Percentiles rank a stretch among this genome's conserved stretches.
Evolutionary conservation across 2,329 filamentous ascomycete genomes (phyloP).

Genomic region (Plenodomus biglobosus): DNA sequence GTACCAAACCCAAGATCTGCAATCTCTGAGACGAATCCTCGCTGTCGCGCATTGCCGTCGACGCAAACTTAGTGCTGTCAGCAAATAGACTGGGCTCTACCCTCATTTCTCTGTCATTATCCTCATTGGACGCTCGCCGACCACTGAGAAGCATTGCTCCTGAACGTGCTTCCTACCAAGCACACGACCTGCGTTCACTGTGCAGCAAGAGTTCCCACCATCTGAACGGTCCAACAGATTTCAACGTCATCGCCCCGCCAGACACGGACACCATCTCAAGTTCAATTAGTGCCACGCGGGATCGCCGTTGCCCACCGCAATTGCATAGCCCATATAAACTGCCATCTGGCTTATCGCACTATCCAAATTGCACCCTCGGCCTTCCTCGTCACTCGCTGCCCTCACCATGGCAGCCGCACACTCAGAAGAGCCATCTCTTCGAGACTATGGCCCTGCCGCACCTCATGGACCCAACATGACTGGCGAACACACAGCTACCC

Average conservation of each 20-base stretch:
- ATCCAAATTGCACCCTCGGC: slow-evolving; percentile 1
- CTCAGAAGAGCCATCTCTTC: slow-evolving; percentile 32
- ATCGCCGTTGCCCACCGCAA: background rate
- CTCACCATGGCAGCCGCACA: slow-evolving; percentile 31
- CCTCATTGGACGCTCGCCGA: slow-evolving; percentile 8
- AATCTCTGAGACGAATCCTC: background rate
- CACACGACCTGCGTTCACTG: slow-evolving; percentile 11
- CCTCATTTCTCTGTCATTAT: slow-evolving; percentile 14
- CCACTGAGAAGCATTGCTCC: slow-evolving; percentile 19
- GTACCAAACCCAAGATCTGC: background rate
- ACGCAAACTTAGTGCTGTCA: slow-evolving; percentile 4
- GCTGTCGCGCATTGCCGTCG: slow-evolving; percentile 1
- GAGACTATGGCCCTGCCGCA: slow-evolving; percentile 52
- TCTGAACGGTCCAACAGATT: background rate
- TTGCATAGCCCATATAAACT: slow-evolving; percentile 15
- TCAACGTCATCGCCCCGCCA: slow-evolving; percentile 10
- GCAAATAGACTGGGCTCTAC: no score
- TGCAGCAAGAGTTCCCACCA: slow-evolving; percentile 1
- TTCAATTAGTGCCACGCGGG: slow-evolving; percentile 1
- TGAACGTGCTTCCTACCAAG: slow-evolving; percentile 23
- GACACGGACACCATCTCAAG: background rate
- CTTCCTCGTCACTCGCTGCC: background rate
- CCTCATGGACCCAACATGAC: slow-evolving; percentile 53
- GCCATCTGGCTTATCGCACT: background rate
- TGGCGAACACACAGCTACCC: slow-evolving; percentile 49